Conservation (phyloP, 345 rosid species). For the Eucalyptus cladocalyx region DNA sequence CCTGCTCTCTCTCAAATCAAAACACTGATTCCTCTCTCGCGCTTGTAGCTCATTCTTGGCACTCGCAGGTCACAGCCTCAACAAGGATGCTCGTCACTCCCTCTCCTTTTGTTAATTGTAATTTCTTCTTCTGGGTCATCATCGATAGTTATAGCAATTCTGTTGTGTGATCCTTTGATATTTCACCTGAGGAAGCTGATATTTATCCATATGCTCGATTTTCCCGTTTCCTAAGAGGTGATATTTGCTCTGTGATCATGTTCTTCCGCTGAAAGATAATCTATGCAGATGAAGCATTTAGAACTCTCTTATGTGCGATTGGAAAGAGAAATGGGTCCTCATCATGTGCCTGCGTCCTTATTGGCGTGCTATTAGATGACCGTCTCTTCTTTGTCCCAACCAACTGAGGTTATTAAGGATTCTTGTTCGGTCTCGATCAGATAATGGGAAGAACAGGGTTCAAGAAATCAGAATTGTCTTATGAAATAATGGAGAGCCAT, state of each 20-base stretch:
- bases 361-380: background rate
- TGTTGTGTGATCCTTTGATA: background rate
- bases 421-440: background rate
- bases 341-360: background rate
- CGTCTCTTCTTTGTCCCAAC: background rate
- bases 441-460: constrained; percentile 10
- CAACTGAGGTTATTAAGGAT: background rate
- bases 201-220: background rate
- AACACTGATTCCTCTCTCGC: background rate
- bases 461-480: constrained; percentile 1
- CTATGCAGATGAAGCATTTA: background rate
- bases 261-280: background rate
- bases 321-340: background rate
- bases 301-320: background rate
- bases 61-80: background rate
- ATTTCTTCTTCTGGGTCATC: background rate
- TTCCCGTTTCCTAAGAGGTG: background rate
- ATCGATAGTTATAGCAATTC: background rate
- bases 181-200: background rate
- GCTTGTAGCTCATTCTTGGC: background rate
- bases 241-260: background rate
- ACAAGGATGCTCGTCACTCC: background rate
- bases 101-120: background rate
- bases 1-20: background rate
- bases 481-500: constrained; percentile 28